Conservation (phyloP, 2,329 filamentous ascomycete genomes). For the Colletotrichum lentis region DNA sequence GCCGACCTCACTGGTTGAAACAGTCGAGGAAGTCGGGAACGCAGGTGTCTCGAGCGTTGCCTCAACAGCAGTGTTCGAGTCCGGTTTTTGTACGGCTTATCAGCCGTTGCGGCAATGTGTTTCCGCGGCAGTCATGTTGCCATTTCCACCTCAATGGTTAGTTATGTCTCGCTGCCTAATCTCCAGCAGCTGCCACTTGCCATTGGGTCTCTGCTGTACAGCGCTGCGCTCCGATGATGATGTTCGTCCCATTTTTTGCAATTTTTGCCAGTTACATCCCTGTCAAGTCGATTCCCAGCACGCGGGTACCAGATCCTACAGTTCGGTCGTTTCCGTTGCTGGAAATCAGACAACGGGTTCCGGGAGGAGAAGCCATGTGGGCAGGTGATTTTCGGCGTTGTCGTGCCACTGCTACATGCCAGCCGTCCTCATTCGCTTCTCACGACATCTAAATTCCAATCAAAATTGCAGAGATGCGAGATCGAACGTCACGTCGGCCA, state of each 20-base stretch:
- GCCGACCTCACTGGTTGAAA: conserved; percentile 13
- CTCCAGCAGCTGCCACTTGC: background rate
- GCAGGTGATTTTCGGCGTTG: background rate
- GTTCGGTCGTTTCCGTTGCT: background rate
- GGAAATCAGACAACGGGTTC: background rate
- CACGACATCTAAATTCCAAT: background rate
- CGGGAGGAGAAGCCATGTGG: background rate
- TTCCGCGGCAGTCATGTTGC: conserved; percentile 11
- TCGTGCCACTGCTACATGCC: background rate
- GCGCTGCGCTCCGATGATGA: background rate
- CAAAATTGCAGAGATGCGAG: background rate
- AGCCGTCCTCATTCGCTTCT: background rate
- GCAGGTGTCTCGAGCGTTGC: conserved; percentile 17
- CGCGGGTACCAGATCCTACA: background rate
- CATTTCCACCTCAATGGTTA: background rate
- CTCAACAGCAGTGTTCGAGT: conserved; percentile 1
- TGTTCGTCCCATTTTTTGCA: conserved; percentile 28
- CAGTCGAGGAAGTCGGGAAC: conserved; percentile 26
- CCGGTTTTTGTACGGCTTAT: background rate
- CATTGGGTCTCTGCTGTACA: background rate
- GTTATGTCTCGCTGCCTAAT: background rate
- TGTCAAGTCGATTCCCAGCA: conserved; percentile 1
- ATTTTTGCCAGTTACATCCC: conserved; percentile 19
- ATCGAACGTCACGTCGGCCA: background rate
- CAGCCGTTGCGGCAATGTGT: conserved; percentile 1